Base-by-base conservation (phyloP, 2,329 filamentous ascomycete species). In the Beauveria scarabaeidicola region DNA sequence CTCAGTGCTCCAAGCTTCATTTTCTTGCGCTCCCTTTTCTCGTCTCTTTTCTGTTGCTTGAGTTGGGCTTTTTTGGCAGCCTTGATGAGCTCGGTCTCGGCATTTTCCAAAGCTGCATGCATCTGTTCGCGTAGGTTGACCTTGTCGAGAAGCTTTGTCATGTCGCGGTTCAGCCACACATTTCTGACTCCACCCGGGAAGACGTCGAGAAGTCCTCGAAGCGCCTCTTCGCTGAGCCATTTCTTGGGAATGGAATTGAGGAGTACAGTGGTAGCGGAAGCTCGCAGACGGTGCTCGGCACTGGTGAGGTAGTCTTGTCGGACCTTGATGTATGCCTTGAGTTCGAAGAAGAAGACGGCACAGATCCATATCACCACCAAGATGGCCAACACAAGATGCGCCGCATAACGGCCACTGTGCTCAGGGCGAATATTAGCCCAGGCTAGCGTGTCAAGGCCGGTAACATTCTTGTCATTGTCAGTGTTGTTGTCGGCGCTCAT, bases 111-210 rank as follows among this genome's bases (percentile, higher is more conserved):
- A 59, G 79, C 77, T 46, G 80, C 72, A 51, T 93, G 91, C 15
- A 96, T 76, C 9, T 81, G 75, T 62, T 91, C 84, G 48, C 94
- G 83, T 63, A 84, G 77, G 52, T 89, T 82, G 50, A 97, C 88
- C 70, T 97, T 97, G 62, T 92, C 88, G 51, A 90, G 81, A 11
- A 99, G 81, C 9, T 87, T 81, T 47, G 92, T 90, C 65, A 91
- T 87, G 69, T 99, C 90, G 62, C 93, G 84, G 61, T 97, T 99
- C 66, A 99, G 86, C 92, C 93, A 99, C 51, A 99, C 89, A 66
- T 97, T 97, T 61, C 90, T 85, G 68, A 99, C 88, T 32, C 94
- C 94, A 21, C 94, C 94, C 0, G 94, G 94, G 66, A 97, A 97
- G 1, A 97, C 92, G 70, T 99, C 94, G 68, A 95, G 99, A 0